A percentile compares a stretch with the other conserved stretches of the same genome.
phyloP scores from a whole-genome alignment of 2,329 filamentous ascomycete genomes.

The Rhinocladiella similis region DNA sequence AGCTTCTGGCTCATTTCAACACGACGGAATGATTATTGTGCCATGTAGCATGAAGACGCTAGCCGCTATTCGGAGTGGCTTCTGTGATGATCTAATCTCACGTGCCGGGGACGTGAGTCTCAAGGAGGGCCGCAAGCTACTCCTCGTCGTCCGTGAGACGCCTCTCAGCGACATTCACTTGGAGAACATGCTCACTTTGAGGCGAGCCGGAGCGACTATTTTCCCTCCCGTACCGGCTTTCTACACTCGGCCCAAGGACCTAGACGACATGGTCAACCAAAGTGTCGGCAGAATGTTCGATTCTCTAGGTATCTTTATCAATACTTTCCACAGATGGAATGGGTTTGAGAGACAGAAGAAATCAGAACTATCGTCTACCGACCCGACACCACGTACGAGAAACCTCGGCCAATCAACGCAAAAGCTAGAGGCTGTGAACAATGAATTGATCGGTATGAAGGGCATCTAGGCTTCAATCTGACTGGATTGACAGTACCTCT shows the following conservation, averaged over 20 bases:
- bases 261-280: constrained; percentile 48
- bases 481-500: too few species aligned
- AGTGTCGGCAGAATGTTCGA: constrained; percentile 51
- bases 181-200: constrained; percentile 14
- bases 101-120: constrained; percentile 44
- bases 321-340: constrained; percentile 43
- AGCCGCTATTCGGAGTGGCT: constrained; percentile 40
- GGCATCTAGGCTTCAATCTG: too few species aligned
- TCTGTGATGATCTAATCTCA: constrained; percentile 44
- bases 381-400: too few species aligned
- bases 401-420: too few species aligned
- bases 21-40: constrained; percentile 47
- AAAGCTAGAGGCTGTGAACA: too few species aligned
- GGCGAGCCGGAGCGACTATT: constrained; percentile 28
- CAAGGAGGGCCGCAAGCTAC: constrained; percentile 41
- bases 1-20: constrained; percentile 26
- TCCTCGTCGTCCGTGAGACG: constrained; percentile 42
- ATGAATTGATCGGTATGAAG: too few species aligned
- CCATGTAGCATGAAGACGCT: constrained; percentile 50
- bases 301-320: constrained; percentile 44
- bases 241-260: constrained; percentile 41
- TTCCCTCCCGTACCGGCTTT: constrained; percentile 48
- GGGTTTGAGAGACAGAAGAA: too few species aligned
- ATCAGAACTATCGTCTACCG: too few species aligned
- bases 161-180: constrained; percentile 32